Evolutionary conservation across 768 basidiomycete genomes (phyloP), one percentile per base, ranked within the genome.

Genomic region (Russula earlei): DNA sequence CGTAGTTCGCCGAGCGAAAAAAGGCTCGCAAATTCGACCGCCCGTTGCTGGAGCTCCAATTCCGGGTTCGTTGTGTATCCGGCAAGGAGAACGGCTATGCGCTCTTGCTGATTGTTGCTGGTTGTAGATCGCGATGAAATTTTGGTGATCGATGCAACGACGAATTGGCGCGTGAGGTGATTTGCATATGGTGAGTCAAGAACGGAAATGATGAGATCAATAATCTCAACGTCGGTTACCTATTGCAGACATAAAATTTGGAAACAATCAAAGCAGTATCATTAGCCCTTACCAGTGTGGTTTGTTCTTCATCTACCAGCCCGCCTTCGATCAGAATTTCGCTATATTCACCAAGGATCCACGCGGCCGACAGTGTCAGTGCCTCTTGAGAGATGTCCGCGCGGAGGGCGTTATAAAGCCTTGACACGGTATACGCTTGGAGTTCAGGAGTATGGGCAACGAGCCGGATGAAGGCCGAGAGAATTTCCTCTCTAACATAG

Each of bases 391-490:
- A 98, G 25, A 98, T 85, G 68, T 99, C 96, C 0, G 80, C 77
- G 56, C 83, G 85, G 20, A 99, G 80, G 5, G 95, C 87, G 4
- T 83, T 76, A 67, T 91, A 98, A 10, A 99, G 72, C 65, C 89
- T 89, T 50, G 92, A 95, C 5, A 91, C 83, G 1, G 93, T 96
- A 69, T 99, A 98, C 3, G 84, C 84, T 70, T 99, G 96, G 20
- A 99, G 75, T 67, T 99, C 96, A 0, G 95, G 93, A 0, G 96
- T 98, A 68, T 99, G 92, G 25, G 90, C 90, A 0, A 97, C 93
- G 27, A 99, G 80, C 24, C 96, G 86, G 62, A 99, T 91, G 71
- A 99, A 99, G 2, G 87, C 83, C 0, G 95, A 91, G 19, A 98
- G 70, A 42, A 97, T 90, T 68, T 99, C 96, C 70, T 98, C 96